Base-by-base conservation (phyloP, 1,139 yeast genomes). In the Geotrichum candidum region DNA sequence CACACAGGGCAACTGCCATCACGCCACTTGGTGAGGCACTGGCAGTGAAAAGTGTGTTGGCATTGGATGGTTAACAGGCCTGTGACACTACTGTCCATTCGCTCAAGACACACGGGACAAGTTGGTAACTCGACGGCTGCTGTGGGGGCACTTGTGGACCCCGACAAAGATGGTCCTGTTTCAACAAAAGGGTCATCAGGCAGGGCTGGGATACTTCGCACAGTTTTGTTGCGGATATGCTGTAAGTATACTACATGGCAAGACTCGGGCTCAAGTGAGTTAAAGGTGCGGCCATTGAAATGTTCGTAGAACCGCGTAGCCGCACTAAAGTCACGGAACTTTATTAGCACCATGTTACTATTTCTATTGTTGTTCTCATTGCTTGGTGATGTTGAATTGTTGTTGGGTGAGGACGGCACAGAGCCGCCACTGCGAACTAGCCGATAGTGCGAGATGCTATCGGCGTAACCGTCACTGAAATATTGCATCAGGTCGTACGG, bases 1-100 rank as follows among this genome's bases (percentile, higher is more conserved):
- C 97, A 92, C 5, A 92, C 91, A 0, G 97, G 97, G 72, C 98
- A 92, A 35, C 90, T 84, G 64, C 90, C 96, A 71, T 90, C 96
- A 62, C 84, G 84, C 97, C 97, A 92, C 74, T 87, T 88, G 48
- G 90, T 84, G 59, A 92, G 78, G 72, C 97, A 92, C 68, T 84
- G 89, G 68, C 96, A 91, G 73, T 92, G 97, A 74, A 90, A 92
- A 0, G 97, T 90, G 72, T 92, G 97, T 71, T 90, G 97, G 66
- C 97, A 92, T 0, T 95, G 90, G 57, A 90, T 91, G 0, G 97
- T 92, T 13, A 91, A 76, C 18, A 92, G 76, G 0, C 98, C 98
- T 0, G 96, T 86, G 5, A 88, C 79, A 29, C 83, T 82, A 1
- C 94, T 80, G 72, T 92, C 98, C 88, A 92, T 86, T 65, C 96